Percentiles rank a stretch among this genome's conserved stretches.
These are phyloP conservation scores for Oemleria cerasiformis DNA, from an alignment of 306 rosid species.

Conservation along the genomic window DNA sequence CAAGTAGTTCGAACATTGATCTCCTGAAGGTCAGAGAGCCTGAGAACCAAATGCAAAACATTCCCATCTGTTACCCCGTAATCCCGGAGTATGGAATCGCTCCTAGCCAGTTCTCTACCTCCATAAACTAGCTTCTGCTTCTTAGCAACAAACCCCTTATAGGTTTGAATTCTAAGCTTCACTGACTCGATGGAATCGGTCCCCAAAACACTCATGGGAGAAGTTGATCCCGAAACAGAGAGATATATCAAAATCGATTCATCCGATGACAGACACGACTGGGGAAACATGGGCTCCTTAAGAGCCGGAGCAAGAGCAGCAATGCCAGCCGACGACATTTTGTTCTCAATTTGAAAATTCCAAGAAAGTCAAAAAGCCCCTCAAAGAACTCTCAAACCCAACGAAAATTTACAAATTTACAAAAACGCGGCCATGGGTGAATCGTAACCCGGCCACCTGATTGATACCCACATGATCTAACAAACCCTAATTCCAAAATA, in stretches of 20 bases:
- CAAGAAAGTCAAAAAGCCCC: slow-evolving; percentile 27
- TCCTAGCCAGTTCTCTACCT: slow-evolving; percentile 81
- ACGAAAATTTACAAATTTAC: slow-evolving; percentile 9
- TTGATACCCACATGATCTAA: slow-evolving; percentile 40
- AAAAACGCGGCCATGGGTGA: slow-evolving; percentile 18
- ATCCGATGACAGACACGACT: slow-evolving; percentile 32
- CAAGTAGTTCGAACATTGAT: slow-evolving; percentile 61
- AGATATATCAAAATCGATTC: slow-evolving; percentile 64
- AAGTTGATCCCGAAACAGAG: slow-evolving; percentile 52
- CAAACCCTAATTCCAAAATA: slow-evolving; percentile 21
- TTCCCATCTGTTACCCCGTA: slow-evolving; percentile 82
- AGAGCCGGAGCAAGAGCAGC: slow-evolving; percentile 50
- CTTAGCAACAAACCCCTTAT: slow-evolving; percentile 71
- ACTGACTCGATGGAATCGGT: slow-evolving; percentile 83
- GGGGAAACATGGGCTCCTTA: slow-evolving; percentile 44
- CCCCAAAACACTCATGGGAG: slow-evolving; percentile 64
- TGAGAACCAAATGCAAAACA: slow-evolving; percentile 81
- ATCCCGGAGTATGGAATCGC: slow-evolving; percentile 68
- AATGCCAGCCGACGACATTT: slow-evolving; percentile 87
- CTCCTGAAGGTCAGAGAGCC: slow-evolving; percentile 72
- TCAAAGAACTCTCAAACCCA: slow-evolving; percentile 28
- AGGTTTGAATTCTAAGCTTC: slow-evolving; percentile 66
- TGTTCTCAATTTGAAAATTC: slow-evolving; percentile 5
- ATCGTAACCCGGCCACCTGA: slow-evolving; percentile 27
- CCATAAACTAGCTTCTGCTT: slow-evolving; percentile 86